Evolutionary conservation across 768 basidiomycete species (phyloP), one percentile per base, ranked within the genome.

Genomic region (Lactarius psammicola): DNA sequence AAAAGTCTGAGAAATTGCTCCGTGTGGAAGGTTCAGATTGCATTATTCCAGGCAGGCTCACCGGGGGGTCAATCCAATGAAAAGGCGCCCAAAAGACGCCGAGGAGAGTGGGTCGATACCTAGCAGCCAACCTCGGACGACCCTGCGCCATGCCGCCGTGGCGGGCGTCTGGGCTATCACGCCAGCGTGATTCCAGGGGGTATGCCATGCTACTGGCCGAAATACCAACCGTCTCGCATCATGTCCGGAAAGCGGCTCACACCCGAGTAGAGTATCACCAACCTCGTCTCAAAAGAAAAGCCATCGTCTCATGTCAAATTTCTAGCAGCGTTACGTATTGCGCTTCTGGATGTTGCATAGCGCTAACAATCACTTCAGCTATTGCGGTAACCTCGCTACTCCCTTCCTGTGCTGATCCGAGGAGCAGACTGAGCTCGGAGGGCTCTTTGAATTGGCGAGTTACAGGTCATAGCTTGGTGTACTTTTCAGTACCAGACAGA

Each of bases 1-100:
- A 61, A 67, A 58, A 44, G 58, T 46, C 64, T 66, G 49, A 59
- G 65, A 67, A 69, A 69, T 68, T 63, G 46, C 62, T 18, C 68
- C 58, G 61, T 33, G 23, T 60, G 54, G 67, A 65, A 66, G 59
- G 64, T 66, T 66, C 56, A 56, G 57, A 26, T 67, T 59, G 60
- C 33, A 61, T 44, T 66, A 66, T 64, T 58, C 57, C 53, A 66
- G 42, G 64, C 46, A 54, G 65, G 51, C 65, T 66, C 34, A 61
- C 65, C 59, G 64, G 67, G 36, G 66, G 64, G 65, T 38, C 61
- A 62, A 67, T 59, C 57, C 55, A 62, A 11, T 15, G 7, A 44
- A 63, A 38, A 63, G 28, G 57, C 66, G 66, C 66, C 40, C 40
- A 31, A 59, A 4, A 63, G 57, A 34, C 66, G 66, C 66, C 13